These are phyloP conservation scores for Gastrolobium bilobum DNA, from an alignment of 306 rosid genomes.

Conservation along the genomic window DNA sequence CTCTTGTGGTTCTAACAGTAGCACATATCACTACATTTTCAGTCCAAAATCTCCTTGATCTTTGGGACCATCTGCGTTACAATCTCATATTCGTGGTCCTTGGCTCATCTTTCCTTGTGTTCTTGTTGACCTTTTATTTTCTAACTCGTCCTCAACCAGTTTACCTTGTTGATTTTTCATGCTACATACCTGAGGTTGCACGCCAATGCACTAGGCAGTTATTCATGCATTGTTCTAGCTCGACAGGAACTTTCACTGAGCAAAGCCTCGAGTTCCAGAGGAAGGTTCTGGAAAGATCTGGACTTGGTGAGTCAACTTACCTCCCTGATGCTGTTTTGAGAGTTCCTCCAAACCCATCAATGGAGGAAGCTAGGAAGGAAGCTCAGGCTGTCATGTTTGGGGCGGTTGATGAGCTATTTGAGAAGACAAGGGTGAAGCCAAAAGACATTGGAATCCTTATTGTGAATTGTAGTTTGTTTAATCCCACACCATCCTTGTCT, in stretches of 20 bases:
- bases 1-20: slow-evolving; percentile 49
- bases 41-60: slow-evolving; percentile 54
- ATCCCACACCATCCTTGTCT: slow-evolving; percentile 71
- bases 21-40: slow-evolving; percentile 63
- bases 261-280: slow-evolving; percentile 64
- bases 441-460: slow-evolving; percentile 70
- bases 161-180: slow-evolving; percentile 71
- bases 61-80: slow-evolving; percentile 63
- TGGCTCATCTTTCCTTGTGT: slow-evolving; percentile 61
- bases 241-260: slow-evolving; percentile 55
- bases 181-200: slow-evolving; percentile 71
- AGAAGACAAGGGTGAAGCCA: slow-evolving; percentile 59
- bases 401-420: slow-evolving; percentile 66
- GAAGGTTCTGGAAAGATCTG: slow-evolving; percentile 71
- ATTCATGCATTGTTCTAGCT: slow-evolving; percentile 61
- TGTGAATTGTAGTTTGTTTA: slow-evolving; percentile 75
- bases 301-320: slow-evolving; percentile 72
- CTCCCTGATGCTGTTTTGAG: slow-evolving; percentile 68
- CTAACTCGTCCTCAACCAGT: slow-evolving; percentile 58
- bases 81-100: slow-evolving; percentile 59
- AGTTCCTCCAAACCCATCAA: slow-evolving; percentile 67
- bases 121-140: slow-evolving; percentile 62
- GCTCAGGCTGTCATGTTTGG: slow-evolving; percentile 72
- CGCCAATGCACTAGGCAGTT: slow-evolving; percentile 61
- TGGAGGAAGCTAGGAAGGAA: slow-evolving; percentile 73